Percentiles rank a stretch among this genome's conserved stretches.
phyloP scores from a whole-genome alignment of 495 filamentous ascomycete species.

The Hypomontagnella submonticulosa region DNA sequence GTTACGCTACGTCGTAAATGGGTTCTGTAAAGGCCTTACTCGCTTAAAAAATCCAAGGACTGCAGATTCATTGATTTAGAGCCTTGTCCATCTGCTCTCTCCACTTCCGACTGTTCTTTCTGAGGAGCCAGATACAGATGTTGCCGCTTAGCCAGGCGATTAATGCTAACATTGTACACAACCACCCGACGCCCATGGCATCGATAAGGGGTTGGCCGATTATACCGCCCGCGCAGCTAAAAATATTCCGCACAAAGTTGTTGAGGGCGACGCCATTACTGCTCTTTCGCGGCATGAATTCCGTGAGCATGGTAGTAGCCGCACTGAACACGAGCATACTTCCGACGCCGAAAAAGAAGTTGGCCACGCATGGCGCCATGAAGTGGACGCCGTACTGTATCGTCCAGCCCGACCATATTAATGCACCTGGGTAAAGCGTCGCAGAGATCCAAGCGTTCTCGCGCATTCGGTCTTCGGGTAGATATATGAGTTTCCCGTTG shows the following conservation, averaged over 20 bases:
- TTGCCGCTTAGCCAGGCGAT: constrained; percentile 66
- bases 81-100: constrained; percentile 71
- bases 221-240: constrained; percentile 78
- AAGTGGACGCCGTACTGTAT: constrained; percentile 55
- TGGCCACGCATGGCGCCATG: constrained; percentile 71
- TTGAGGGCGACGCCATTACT: constrained; percentile 85
- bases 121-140: constrained; percentile 72
- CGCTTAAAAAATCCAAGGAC: not conserved
- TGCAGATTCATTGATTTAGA: constrained; percentile 24
- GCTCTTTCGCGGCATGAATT: constrained; percentile 83
- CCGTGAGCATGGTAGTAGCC: constrained; percentile 84
- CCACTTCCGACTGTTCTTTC: constrained; percentile 73
- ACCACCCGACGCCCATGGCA: constrained; percentile 89
- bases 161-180: constrained; percentile 82
- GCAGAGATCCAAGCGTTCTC: constrained; percentile 90
- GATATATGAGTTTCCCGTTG: constrained; percentile 73
- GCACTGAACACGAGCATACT: constrained; percentile 89
- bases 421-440: constrained; percentile 76
- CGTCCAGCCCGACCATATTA: constrained; percentile 70
- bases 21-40: not conserved
- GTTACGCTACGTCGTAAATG: constrained; percentile 21
- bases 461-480: constrained; percentile 88
- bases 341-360: constrained; percentile 89
- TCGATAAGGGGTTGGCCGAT: constrained; percentile 79
- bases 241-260: constrained; percentile 89